Conservation (phyloP, 1,139 yeast genomes). For the Saccharomycopsis hybrid region DNA sequence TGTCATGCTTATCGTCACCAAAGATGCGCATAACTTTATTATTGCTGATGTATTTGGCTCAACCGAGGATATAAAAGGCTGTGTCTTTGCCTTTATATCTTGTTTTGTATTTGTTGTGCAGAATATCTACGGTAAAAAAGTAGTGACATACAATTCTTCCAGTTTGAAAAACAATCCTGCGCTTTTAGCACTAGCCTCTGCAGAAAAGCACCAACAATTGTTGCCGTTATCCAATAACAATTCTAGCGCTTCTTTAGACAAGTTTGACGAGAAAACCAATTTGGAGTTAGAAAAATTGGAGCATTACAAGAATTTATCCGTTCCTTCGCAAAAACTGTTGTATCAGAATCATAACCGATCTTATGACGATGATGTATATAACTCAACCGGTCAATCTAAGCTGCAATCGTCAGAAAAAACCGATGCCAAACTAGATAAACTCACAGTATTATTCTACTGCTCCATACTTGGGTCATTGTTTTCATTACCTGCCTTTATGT, state of each 20-base stretch:
- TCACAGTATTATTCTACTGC: conserved; percentile 77
- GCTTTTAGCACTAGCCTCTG: conserved; percentile 23
- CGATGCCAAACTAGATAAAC: conserved; percentile 53
- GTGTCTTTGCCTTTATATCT: conserved; percentile 70
- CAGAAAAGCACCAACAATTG: conserved; percentile 23
- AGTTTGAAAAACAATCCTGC: conserved; percentile 24
- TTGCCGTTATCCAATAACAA: conserved; percentile 16
- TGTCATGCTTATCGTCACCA: conserved; percentile 66
- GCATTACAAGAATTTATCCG: conserved; percentile 24
- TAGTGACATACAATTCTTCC: conserved; percentile 49
- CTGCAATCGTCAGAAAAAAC: neutral
- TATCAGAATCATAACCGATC: neutral
- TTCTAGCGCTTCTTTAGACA: conserved; percentile 2
- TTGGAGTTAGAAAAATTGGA: conserved; percentile 19
- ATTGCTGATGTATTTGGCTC: conserved; percentile 34
- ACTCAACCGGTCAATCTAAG: neutral
- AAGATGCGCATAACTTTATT: no score
- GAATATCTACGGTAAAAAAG: conserved; percentile 83
- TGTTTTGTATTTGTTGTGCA: conserved; percentile 89
- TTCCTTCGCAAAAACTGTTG: no score
- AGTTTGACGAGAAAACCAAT: conserved; percentile 23
- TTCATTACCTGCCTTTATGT: conserved; percentile 73
- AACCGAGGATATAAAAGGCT: conserved; percentile 44
- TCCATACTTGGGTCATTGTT: conserved; percentile 72
- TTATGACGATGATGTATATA: neutral